Evolutionary conservation across 1,139 yeast species (phyloP), one percentile per base, ranked within the genome.

Genomic region (Spathaspora sp.): DNA sequence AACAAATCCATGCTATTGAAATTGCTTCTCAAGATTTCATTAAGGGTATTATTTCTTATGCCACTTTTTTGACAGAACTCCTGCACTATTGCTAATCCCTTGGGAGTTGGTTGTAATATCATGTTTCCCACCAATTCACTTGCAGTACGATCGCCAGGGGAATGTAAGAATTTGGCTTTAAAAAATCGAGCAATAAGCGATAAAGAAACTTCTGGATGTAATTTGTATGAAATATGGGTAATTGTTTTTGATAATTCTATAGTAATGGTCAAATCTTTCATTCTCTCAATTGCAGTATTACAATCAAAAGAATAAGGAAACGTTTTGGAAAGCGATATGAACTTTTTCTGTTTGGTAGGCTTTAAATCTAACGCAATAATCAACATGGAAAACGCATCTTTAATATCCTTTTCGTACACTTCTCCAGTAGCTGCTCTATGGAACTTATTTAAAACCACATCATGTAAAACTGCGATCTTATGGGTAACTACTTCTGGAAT

Each of bases 21-120:
- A 20, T 61, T 60, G 2, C 54, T 54, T 0, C 89, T 77, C 2
- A 64, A 56, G 10, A 89, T 74, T 1, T 63, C 56, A 0, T 85
- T 85, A 38, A 64, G 49, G 0, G 52, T 47, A 0, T 61, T 52
- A 11, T 63, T 61, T 39, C 67, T 70, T 47, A 85, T 63, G 0
- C 93, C 95, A 44, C 78, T 67, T 39, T 70, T 75, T 44, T 70
- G 68, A 51, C 86, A 82, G 59, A 84, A 89, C 10, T 75, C 70
- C 43, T 79, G 80, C 2, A 91, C 64, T 0, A 89, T 61, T 0
- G 90, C 83, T 4, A 89, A 80, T 1, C 98, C 99, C 59, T 93
- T 93, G 0, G 98, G 93, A 0, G 98, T 89, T 4, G 97, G 96
- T 57, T 91, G 98, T 31, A 90, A 60, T 3, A 69, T 47, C 0